Base-by-base conservation (phyloP, 2,329 filamentous ascomycete species). In the Cyphellophora europaea region DNA sequence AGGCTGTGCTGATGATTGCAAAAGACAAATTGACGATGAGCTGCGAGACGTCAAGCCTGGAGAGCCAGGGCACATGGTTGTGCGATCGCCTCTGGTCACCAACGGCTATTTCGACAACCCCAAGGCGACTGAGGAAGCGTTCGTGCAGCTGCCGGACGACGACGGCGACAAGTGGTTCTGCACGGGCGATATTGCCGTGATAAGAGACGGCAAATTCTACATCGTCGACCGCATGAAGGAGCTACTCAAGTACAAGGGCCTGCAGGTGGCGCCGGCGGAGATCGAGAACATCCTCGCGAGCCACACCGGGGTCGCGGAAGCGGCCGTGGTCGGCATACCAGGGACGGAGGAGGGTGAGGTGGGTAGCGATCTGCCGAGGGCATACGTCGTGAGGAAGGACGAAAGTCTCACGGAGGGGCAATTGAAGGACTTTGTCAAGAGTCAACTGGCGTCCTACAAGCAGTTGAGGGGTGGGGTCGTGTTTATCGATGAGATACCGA, bases 181-280 rank as follows among this genome's bases (percentile, higher is more conserved):
- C 17, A 57, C 56, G 3, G 52, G 52, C 2, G 51, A 55, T 30
- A 37, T 43, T 11, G 53, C 38, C 5, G 21, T 36, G 6, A 36
- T 52, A 19, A 33, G 38, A 8, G 29, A 78, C 19, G 81, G 80
- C n/a, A 82, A 88, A 50, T 79, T 88, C 43, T 89, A 76, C 61
- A 83, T 89, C 51, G 88, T 84, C 1, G 85, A 93, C 53, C 76
- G 85, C 4, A 62, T 82, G 11, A 82, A 81, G 60, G 61, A 56
- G 35, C 50, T 58, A 15, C 59, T 60, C 49, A 71, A 78, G 56
- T 75, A 67, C 53, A 77, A 82, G 54, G 76, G 74, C 4, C 77
- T 76, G 53, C 74, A 77, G 51, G 74, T 79, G 3, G 62, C 74
- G 0, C 75, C 75, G 0, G 72, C 74, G 4, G 74, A 79, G 54